A percentile compares a stretch with the other conserved stretches of the same genome.
These are phyloP conservation scores for Tetrahymena malaccensis DNA, from an alignment of 73 alveolate species.

Conservation along the genomic window DNA sequence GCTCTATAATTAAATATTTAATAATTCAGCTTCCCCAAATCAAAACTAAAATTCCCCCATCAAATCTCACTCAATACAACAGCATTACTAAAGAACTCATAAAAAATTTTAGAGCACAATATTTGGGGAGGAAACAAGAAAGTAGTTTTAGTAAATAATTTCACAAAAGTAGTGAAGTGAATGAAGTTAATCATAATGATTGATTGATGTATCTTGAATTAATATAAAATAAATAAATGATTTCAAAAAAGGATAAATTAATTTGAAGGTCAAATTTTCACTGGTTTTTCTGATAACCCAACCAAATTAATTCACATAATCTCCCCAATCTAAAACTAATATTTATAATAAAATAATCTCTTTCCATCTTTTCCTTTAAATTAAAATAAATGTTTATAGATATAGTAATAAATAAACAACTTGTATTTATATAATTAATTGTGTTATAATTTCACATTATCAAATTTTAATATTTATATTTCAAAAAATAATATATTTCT, in stretches of 20 bases:
- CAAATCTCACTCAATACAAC: not conserved
- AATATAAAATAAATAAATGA: not conserved
- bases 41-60: not conserved
- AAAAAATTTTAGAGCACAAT: not conserved
- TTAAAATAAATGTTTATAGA: not conserved
- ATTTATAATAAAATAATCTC: not conserved
- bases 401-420: too few species aligned
- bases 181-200: not conserved
- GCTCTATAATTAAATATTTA: not conserved
- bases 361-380: not conserved
- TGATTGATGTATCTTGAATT: not conserved
- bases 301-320: not conserved
- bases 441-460: not conserved
- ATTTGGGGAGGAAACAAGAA: not conserved
- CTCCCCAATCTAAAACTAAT: not conserved
- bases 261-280: not conserved
- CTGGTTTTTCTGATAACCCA: not conserved
- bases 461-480: too few species aligned
- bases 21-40: not conserved
- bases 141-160: not conserved
- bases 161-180: not conserved
- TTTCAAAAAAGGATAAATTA: not conserved
- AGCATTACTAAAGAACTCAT: not conserved
- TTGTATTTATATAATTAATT: too few species aligned
- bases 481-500: too few species aligned